These are phyloP conservation scores for Galeopsis tetrahit DNA, from an alignment of 257 asterid genomes.

Conservation along the genomic window DNA sequence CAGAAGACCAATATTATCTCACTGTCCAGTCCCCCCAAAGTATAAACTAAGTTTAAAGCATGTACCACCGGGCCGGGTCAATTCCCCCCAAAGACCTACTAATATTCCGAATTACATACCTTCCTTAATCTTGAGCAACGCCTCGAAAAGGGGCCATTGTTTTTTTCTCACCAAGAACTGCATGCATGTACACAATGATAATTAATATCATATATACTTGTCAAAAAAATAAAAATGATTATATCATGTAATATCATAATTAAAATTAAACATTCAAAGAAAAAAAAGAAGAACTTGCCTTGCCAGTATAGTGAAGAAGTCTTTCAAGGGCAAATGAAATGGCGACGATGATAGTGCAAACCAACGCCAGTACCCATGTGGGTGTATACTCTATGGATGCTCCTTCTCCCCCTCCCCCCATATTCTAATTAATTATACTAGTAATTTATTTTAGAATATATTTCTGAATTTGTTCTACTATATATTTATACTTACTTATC, in stretches of 20 bases:
- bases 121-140: constrained; percentile 67
- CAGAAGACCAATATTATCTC: no score
- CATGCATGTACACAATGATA: neutral
- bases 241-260: no score
- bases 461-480: constrained; percentile 31
- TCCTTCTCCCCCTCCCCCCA: constrained; percentile 35
- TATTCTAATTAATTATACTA: no score
- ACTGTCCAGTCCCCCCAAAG: no score
- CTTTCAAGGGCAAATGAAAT: constrained; percentile 64
- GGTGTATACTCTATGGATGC: constrained; percentile 58
- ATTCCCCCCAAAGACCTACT: no score
- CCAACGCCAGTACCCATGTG: constrained; percentile 73
- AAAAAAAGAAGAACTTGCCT: constrained; percentile 33
- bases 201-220: no score
- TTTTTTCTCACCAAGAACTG: constrained; percentile 60
- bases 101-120: no score
- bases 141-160: constrained; percentile 63
- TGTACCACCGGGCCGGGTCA: no score
- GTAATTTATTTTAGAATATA: no score
- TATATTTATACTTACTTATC: neutral
- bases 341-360: constrained; percentile 65
- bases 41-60: no score
- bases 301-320: constrained; percentile 61
- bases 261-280: neutral
- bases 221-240: no score